Evolutionary conservation across 441 rosid species (phyloP).

Genomic region (Hura crepitans): DNA sequence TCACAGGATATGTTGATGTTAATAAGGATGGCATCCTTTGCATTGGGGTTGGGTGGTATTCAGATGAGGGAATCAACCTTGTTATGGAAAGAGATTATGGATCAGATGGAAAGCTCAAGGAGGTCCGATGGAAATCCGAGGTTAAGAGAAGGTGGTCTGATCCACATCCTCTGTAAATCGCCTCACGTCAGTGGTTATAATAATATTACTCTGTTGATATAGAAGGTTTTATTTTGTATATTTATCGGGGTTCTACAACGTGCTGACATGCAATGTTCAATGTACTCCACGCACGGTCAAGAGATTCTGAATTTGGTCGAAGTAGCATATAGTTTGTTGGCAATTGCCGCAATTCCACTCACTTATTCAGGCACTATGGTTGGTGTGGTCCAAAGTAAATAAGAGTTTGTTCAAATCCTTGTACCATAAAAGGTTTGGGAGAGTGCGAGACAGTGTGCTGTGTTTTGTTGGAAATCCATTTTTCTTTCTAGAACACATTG

Average conservation of each 20-base stretch:
- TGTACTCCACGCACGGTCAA: too few relatives aligned
- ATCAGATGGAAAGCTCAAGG: slow-evolving; percentile 66
- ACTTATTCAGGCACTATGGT: background rate
- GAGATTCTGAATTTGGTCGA: background rate
- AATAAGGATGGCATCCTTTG: slow-evolving; percentile 66
- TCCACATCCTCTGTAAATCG: slow-evolving; percentile 28
- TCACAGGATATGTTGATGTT: slow-evolving; percentile 65
- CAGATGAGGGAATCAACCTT: slow-evolving; percentile 80
- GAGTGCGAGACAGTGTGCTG: too few relatives aligned
- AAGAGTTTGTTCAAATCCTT: too few relatives aligned
- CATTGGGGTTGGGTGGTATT: slow-evolving; percentile 87
- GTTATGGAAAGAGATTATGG: slow-evolving; percentile 93
- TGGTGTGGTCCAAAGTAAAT: too few relatives aligned
- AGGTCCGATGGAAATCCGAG: slow-evolving; percentile 72
- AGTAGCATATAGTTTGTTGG: background rate
- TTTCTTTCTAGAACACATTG: too few relatives aligned
- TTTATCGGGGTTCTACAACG: background rate
- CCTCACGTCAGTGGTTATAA: background rate
- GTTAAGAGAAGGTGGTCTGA: slow-evolving; percentile 70
- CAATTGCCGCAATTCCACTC: too few relatives aligned
- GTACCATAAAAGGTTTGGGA: too few relatives aligned
- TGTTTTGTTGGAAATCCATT: too few relatives aligned
- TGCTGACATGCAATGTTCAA: background rate
- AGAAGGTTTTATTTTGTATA: background rate
- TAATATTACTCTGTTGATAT: background rate